Conservation (phyloP, 2,329 filamentous ascomycete species). For the Hymenoscyphus occultus region DNA sequence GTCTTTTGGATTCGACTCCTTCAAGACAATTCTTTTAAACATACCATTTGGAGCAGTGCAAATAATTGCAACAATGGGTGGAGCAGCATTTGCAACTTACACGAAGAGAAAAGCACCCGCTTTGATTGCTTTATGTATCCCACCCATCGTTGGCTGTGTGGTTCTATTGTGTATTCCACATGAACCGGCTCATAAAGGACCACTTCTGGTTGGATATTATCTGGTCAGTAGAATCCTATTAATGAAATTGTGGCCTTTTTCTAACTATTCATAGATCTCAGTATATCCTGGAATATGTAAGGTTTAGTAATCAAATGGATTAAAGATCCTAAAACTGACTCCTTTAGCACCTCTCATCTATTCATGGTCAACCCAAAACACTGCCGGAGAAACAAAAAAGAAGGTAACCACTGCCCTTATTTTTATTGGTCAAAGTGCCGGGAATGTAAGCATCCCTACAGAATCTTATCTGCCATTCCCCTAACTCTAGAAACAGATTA, state of each 20-base stretch:
- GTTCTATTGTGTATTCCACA: constrained; percentile 51
- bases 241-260: constrained; percentile 61
- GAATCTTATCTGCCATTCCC: constrained; percentile 45
- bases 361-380: constrained; percentile 68
- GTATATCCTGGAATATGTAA: constrained; percentile 56
- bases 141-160: constrained; percentile 57
- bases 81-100: constrained; percentile 56
- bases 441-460: constrained; percentile 56
- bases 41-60: constrained; percentile 66
- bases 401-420: constrained; percentile 61
- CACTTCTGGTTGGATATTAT: constrained; percentile 60
- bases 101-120: constrained; percentile 55
- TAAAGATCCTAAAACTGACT: constrained; percentile 41
- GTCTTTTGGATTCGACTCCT: constrained; percentile 59
- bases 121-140: constrained; percentile 53
- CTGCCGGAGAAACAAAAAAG: constrained; percentile 65
- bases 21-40: constrained; percentile 57
- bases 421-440: constrained; percentile 58
- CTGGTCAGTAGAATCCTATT: constrained; percentile 48
- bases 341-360: constrained; percentile 57
- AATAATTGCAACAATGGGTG: constrained; percentile 54
- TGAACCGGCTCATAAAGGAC: constrained; percentile 42
- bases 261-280: constrained; percentile 48
- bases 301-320: constrained; percentile 17
- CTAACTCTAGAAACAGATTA: constrained; percentile 38